Evolutionary conservation across 768 basidiomycete genomes (phyloP).

Genomic region (Lactarius quietus): DNA sequence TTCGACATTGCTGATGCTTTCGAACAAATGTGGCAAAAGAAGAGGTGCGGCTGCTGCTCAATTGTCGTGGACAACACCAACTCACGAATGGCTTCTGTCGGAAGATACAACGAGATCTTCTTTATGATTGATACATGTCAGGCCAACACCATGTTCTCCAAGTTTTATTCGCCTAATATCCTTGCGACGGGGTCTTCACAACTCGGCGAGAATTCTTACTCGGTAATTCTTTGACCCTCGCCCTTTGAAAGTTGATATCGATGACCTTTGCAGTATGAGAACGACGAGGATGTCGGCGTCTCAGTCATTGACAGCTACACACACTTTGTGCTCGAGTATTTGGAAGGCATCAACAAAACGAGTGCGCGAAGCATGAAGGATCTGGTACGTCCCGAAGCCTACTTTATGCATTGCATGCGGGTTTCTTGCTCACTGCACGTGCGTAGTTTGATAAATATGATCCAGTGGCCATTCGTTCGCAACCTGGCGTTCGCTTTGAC

Average conservation of each 20-base stretch:
- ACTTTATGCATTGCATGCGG: neutral
- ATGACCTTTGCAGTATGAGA: conserved; percentile 62
- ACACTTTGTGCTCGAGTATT: conserved; percentile 84
- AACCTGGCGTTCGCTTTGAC: conserved; percentile 85
- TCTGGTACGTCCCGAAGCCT: conserved; percentile 51
- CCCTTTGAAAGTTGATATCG: neutral
- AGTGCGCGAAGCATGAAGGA: conserved; percentile 76
- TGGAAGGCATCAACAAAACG: conserved; percentile 93
- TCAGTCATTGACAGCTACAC: conserved; percentile 95
- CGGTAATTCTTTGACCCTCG: conserved; percentile 46
- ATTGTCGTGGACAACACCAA: neutral
- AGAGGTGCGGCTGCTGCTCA: conserved; percentile 48
- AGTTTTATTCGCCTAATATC: conserved; percentile 91
- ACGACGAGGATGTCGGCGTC: conserved; percentile 92
- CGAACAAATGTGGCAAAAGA: conserved; percentile 98
- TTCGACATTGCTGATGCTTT: conserved; percentile 98
- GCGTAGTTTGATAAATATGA: conserved; percentile 81
- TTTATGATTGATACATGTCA: conserved; percentile 99
- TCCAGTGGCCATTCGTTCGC: conserved; percentile 68
- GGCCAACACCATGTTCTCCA: conserved; percentile 92
- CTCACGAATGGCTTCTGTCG: neutral
- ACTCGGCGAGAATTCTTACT: conserved; percentile 88
- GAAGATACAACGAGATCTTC: conserved; percentile 89
- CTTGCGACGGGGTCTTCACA: conserved; percentile 86
- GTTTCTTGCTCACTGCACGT: neutral